These are phyloP conservation scores for Candida krabiensis DNA, from an alignment of 805 yeast species.

Conservation along the genomic window DNA sequence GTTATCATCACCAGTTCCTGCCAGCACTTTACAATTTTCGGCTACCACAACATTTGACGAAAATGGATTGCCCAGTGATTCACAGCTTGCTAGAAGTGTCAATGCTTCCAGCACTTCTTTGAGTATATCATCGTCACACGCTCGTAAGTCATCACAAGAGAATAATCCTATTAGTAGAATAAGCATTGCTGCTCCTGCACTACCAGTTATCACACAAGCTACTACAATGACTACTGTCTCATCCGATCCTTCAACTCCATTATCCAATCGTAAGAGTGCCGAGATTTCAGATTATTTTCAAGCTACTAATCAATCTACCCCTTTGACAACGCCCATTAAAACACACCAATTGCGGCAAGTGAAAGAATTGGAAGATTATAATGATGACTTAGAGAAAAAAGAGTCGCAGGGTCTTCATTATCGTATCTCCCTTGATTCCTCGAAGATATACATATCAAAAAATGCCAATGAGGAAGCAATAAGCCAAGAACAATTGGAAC, in stretches of 20 bases:
- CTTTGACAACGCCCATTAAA: slow-evolving; percentile 12
- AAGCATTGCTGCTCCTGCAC: slow-evolving; percentile 33
- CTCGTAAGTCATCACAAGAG: slow-evolving; percentile 20
- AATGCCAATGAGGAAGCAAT: not conserved
- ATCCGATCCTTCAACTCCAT: slow-evolving; percentile 22
- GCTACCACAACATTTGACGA: slow-evolving; percentile 12
- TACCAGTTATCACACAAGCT: slow-evolving; percentile 37
- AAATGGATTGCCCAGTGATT: slow-evolving; percentile 11
- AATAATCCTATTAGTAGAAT: slow-evolving; percentile 30
- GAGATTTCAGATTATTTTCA: slow-evolving; percentile 16
- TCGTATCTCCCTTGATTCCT: slow-evolving; percentile 12
- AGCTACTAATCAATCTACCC: slow-evolving; percentile 5
- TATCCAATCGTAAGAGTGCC: slow-evolving; percentile 11
- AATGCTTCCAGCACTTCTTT: slow-evolving; percentile 19
- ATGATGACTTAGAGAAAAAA: not conserved
- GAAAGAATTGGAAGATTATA: slow-evolving; percentile 1
- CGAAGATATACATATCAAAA: slow-evolving; percentile 7
- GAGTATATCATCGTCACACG: slow-evolving; percentile 21
- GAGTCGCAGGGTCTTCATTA: not conserved
- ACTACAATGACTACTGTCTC: slow-evolving; percentile 33
- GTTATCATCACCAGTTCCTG: slow-evolving; percentile 9
- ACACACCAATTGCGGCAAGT: slow-evolving; percentile 12
- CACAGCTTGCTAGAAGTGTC: slow-evolving; percentile 6
- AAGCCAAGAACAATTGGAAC: not conserved
- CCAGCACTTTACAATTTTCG: slow-evolving; percentile 7